Evolutionary conservation across 768 basidiomycete genomes (phyloP).

Genomic region (Agaricus bisporus): DNA sequence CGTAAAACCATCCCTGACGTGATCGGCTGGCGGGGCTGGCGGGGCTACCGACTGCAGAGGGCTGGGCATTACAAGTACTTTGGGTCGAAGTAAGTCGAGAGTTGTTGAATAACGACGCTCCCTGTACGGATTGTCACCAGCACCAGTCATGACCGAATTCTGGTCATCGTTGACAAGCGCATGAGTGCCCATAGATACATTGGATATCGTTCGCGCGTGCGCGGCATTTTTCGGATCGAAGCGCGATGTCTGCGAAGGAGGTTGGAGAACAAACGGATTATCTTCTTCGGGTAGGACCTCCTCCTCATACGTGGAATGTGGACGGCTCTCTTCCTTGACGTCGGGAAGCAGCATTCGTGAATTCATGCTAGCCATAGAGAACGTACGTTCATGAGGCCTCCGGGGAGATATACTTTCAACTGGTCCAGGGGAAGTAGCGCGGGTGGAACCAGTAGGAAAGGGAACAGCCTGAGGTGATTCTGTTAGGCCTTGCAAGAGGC

Average conservation of each 20-base stretch:
- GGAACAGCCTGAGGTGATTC: constrained; percentile 34
- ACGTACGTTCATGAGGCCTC: constrained; percentile 34
- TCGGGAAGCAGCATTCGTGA: constrained; percentile 38
- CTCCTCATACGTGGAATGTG: constrained; percentile 24
- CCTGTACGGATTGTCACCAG: constrained; percentile 27
- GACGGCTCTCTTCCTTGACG: constrained; percentile 24
- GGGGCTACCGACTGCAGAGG: constrained; percentile 56
- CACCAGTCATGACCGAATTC: constrained; percentile 29
- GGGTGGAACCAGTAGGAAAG: constrained; percentile 54
- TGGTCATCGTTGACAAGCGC: constrained; percentile 47
- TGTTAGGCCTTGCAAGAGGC: constrained; percentile 26
- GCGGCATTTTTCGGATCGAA: constrained; percentile 73
- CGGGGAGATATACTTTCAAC: constrained; percentile 11
- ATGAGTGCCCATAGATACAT: constrained; percentile 60
- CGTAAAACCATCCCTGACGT: constrained; percentile 54
- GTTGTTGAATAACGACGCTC: constrained; percentile 62
- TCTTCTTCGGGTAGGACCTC: constrained; percentile 30
- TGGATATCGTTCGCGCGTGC: constrained; percentile 57
- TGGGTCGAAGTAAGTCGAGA: constrained; percentile 77
- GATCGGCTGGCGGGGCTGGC: constrained; percentile 23
- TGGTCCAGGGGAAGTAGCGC: constrained; percentile 39
- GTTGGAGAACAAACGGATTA: constrained; percentile 66
- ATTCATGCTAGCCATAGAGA: constrained; percentile 47
- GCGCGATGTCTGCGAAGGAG: constrained; percentile 60
- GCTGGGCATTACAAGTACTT: constrained; percentile 92